Evolutionary conservation across 2,329 filamentous ascomycete genomes (phyloP), one percentile per base, ranked within the genome.

Genomic region (Dactylellina parvicollis): DNA sequence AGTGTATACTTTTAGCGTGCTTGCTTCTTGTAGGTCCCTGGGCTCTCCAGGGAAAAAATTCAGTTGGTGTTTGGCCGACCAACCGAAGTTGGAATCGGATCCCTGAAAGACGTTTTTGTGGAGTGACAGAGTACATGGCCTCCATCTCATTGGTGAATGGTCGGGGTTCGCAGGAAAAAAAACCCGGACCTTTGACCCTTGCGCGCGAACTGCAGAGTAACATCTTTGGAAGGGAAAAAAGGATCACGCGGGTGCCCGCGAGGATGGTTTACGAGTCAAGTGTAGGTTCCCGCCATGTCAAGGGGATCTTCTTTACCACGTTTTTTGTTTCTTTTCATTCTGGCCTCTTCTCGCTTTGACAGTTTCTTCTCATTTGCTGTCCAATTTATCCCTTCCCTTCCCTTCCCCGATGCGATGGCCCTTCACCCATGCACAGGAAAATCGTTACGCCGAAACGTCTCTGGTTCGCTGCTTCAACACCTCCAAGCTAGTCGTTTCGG

Each of bases 361-460:
- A 59, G 28, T 50, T n/a, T 32, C 9, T 30, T 12, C 22, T 70
- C 47, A 55, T 61, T 61, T 71, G 42, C 57, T 71, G 42, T 30
- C 34, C 20, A 12, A 47, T 49, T 55, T 70, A 61, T 60, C 55
- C 64, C 46, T 18, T 18, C 16, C 22, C 22, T 52, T n/a, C 56
- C 66, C 9, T 47, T 52, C 26, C 56, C 66, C 9, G 56, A 54
- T 42, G 36, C 56, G 47, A 34, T 32, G 8, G 26, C 12, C 47
- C 42, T 59, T 30, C n/a, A n/a, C 56, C 30, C 49, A 26, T 26
- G 24, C 66, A 47, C 47, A 71, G 66, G 66, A 71, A 71, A 71
- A 71, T 71, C 66, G 66, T 71, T 71, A 71, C 46, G 66, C 66
- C 66, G 66, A 71, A 56, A 67, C 52, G 49, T 59, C 36, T 18